Percentiles rank a stretch among this genome's conserved stretches.
phyloP scores from a whole-genome alignment of 176 grass and related monocot species.

The Coix lacrymajobi region DNA sequence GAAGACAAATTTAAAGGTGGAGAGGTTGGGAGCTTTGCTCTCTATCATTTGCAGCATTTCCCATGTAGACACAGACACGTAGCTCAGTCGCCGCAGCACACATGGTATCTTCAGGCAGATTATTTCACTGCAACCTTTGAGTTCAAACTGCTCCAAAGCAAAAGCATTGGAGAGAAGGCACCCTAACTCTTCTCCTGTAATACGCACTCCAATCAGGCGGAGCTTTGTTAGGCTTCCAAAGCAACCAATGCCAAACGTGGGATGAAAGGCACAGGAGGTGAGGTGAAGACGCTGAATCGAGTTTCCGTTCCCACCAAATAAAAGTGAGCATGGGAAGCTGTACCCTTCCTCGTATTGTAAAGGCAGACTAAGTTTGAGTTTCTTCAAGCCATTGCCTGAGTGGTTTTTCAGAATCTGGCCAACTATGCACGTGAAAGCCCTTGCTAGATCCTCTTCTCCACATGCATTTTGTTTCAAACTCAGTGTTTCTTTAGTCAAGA shows the following conservation, averaged over 20 bases:
- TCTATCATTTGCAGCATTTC: background rate
- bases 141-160: slow-evolving; percentile 2
- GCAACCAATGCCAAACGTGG: background rate
- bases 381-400: background rate
- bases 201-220: background rate
- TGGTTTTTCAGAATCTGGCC: background rate
- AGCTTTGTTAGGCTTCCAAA: background rate
- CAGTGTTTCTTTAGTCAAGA: too few relatives aligned
- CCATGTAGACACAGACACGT: background rate
- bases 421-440: background rate
- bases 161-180: slow-evolving; percentile 6
- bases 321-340: slow-evolving; percentile 7
- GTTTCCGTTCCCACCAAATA: slow-evolving; percentile 6
- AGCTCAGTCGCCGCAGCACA: background rate
- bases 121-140: background rate
- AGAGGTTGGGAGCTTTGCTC: background rate
- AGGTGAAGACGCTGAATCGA: background rate
- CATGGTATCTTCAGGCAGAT: background rate
- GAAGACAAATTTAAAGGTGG: background rate
- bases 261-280: background rate
- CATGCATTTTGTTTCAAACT: too few relatives aligned
- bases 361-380: background rate
- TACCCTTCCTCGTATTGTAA: background rate
- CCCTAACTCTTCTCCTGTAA: background rate
- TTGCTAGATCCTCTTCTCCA: too few relatives aligned